phyloP scores from a whole-genome alignment of 2,329 filamentous ascomycete species.

The Talaromyces sp. region DNA sequence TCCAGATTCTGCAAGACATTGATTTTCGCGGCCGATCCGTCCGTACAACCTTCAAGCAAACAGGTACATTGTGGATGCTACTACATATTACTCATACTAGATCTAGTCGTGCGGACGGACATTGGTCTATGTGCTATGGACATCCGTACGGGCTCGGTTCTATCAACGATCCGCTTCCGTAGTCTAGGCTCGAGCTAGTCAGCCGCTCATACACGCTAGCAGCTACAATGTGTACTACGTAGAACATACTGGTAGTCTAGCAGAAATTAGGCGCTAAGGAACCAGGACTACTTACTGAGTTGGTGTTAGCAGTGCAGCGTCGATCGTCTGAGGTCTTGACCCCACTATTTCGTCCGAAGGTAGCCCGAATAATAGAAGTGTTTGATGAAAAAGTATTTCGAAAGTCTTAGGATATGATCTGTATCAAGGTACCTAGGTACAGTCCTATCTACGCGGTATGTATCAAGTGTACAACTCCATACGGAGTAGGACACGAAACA shows the following conservation, averaged over 20 bases:
- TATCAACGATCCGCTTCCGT: constrained; percentile 1
- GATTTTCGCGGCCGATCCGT: not conserved
- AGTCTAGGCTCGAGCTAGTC: not conserved
- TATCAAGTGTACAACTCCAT: not conserved
- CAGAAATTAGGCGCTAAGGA: not conserved
- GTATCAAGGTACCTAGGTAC: not conserved
- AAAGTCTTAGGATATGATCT: not conserved
- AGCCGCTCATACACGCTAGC: not conserved
- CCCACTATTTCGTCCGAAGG: not conserved
- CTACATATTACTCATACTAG: too few species aligned
- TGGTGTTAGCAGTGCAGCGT: not conserved
- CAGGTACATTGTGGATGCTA: too few species aligned
- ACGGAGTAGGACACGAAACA: not conserved
- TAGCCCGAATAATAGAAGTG: not conserved
- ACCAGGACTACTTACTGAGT: not conserved
- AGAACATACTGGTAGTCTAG: not conserved
- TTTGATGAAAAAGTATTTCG: not conserved
- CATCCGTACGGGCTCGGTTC: not conserved
- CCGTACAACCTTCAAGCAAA: too few species aligned
- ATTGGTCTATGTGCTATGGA: too few species aligned
- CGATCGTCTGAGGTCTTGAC: not conserved
- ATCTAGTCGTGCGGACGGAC: too few species aligned
- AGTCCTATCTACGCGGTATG: not conserved
- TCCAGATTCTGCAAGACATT: not conserved
- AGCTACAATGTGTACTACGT: too few species aligned